Evolutionary conservation across 225 moss, liverwort and hornwort species (phyloP), one percentile per base, ranked within the genome.

Genomic region (Pseudisothecium myosuroides): DNA sequence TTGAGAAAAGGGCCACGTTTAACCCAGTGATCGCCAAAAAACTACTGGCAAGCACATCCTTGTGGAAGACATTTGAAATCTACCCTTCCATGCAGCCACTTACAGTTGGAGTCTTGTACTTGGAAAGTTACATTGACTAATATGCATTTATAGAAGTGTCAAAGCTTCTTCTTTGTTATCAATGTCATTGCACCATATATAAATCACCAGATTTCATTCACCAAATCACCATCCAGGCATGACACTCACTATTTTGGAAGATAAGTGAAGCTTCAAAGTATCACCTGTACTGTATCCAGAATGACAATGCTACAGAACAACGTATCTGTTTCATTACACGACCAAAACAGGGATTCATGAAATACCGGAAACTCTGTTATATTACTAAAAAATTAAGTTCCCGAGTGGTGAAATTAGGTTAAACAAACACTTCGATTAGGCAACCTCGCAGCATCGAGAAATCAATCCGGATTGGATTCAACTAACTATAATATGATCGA

Each of bases 401-500:
- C 11, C 60, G 81, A 54, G 64, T 56, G 32, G 37, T 41, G 41
- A 65, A 64, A 64, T 52, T 64, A 18, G 45, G 61, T 37, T 22
- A 21, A 77, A 4, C 14, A n/a, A 63, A 76, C 32, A 19, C 10
- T 62, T 49, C 13, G 26, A 36, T 9, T 17, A 21, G 17, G 26
- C 73, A 60, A 27, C 34, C 36, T 73, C 34, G 59, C 73, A 73
- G 85, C 59, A 85, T 64, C 34, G 47, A 88, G 77, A 39, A 49
- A 27, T 55, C 49, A 77, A 89, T 58, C 56, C 37, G 55, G 16
- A 56, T 47, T 47, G 36, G 81, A 80, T 47, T 45, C 80, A 59
- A 81, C 94, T 89, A 52, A 97, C 94, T 91, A 96, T 75, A 43
- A 96, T 82, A 34, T 93, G 92, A 85, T 96, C 96, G 87, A 94